Conservation (phyloP, 306 rosid genomes). For the Cucurbita maxima region DNA sequence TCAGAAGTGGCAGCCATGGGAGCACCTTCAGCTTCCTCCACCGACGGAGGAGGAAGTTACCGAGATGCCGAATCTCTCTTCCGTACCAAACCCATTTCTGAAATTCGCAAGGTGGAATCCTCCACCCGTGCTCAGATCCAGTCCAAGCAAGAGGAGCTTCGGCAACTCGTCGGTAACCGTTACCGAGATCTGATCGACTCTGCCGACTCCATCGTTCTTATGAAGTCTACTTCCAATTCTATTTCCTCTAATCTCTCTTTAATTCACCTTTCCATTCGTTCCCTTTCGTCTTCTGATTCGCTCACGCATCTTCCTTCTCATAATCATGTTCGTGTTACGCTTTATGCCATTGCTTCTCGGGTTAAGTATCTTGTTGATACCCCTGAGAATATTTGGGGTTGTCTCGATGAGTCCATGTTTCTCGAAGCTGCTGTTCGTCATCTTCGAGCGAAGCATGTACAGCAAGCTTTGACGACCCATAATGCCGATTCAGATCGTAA, state of each 20-base stretch:
- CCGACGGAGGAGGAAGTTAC: constrained; percentile 17
- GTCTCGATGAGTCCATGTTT: constrained; percentile 91
- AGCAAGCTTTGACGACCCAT: constrained; percentile 13
- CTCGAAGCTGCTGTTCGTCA: constrained; percentile 77
- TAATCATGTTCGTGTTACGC: constrained; percentile 18
- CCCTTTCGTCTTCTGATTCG: constrained; percentile 39
- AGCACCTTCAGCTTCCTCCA: constrained; percentile 9
- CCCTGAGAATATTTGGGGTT: constrained; percentile 92
- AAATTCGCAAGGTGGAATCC: constrained; percentile 68
- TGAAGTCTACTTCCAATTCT: constrained; percentile 52
- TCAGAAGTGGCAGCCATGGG: constrained; percentile 9
- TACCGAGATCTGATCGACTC: constrained; percentile 96
- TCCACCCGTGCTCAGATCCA: constrained; percentile 69
- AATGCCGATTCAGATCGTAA: constrained; percentile 18
- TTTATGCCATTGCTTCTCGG: constrained; percentile 69
- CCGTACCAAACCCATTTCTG: constrained; percentile 63
- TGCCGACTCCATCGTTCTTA: constrained; percentile 79
- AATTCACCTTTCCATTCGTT: constrained; percentile 40
- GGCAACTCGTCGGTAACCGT: constrained; percentile 89
- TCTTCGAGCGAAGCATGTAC: constrained; percentile 70
- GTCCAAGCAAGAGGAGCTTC: constrained; percentile 88
- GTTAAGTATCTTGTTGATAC: constrained; percentile 91
- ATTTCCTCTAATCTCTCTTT: constrained; percentile 60
- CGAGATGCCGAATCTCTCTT: constrained; percentile 75
- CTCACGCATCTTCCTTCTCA: constrained; percentile 18